phyloP scores from a whole-genome alignment of 192 early-diverging fungal species.

The Piromyces finnis region DNA sequence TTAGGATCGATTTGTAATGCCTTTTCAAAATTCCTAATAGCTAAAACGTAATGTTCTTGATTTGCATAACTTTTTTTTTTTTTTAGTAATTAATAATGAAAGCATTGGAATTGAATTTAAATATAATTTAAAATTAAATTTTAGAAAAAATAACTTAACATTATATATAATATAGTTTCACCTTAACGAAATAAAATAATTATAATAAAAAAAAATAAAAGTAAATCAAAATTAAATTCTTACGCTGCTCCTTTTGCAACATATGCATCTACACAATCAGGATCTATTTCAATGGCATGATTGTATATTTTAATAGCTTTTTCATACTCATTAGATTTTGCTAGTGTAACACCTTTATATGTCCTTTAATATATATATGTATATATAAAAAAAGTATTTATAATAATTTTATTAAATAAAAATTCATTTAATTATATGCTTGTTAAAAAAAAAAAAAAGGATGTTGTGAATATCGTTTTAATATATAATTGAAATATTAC shows the following conservation, averaged over 20 bases:
- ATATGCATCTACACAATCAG: constrained; percentile 10
- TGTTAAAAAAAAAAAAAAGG: too few species aligned
- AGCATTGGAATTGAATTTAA: too few species aligned
- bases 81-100: too few species aligned
- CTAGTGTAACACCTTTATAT: constrained; percentile 4
- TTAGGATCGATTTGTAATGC: neutral
- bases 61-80: neutral
- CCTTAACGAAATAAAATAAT: neutral
- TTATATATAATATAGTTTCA: too few species aligned
- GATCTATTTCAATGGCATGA: constrained; percentile 10
- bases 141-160: too few species aligned
- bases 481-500: neutral
- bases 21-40: neutral
- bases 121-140: too few species aligned
- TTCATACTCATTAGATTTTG: constrained; percentile 3
- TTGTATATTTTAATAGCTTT: constrained; percentile 8
- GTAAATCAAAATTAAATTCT: neutral
- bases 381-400: too few species aligned
- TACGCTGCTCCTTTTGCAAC: constrained; percentile 12
- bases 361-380: neutral
- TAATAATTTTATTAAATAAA: too few species aligned
- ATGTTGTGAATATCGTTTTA: too few species aligned
- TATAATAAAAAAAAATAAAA: too few species aligned
- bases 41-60: neutral
- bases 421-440: too few species aligned